Percentiles rank a stretch among this genome's conserved stretches.
Conservation (phyloP, 1,284 basidiomycete species). For the Moesziomyces antarcticus region DNA sequence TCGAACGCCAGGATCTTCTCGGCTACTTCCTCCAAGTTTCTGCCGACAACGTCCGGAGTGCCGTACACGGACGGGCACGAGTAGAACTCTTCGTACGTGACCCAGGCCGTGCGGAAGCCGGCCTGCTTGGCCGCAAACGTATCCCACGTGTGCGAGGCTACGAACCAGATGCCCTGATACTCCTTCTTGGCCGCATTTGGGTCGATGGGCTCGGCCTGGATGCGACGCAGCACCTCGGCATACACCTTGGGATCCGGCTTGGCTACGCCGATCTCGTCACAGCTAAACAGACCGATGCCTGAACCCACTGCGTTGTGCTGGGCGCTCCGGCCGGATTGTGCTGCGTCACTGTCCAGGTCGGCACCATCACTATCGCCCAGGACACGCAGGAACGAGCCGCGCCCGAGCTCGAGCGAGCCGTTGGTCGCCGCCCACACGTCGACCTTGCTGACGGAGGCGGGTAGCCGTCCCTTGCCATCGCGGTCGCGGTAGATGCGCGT, state of each 20-base stretch:
- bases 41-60: constrained; percentile 51
- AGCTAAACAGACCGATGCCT: constrained; percentile 54
- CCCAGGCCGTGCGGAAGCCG: constrained; percentile 60
- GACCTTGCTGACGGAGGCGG: constrained; percentile 23
- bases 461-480: constrained; percentile 34
- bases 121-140: constrained; percentile 34
- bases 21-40: constrained; percentile 48
- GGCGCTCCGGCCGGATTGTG: constrained; percentile 15
- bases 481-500: constrained; percentile 45
- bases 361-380: constrained; percentile 38
- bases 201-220: constrained; percentile 28
- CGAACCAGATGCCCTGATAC: constrained; percentile 54
- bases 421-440: constrained; percentile 61
- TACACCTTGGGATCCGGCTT: constrained; percentile 60
- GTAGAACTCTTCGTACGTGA: constrained; percentile 59
- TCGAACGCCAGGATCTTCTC: constrained; percentile 53
- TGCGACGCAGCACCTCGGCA: constrained; percentile 39
- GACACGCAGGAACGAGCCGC: constrained; percentile 29
- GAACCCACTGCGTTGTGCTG: constrained; percentile 18
- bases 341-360: constrained; percentile 43
- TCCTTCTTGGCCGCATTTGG: constrained; percentile 27
- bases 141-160: constrained; percentile 60
- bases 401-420: constrained; percentile 46
- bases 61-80: constrained; percentile 46
- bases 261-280: constrained; percentile 57